These are phyloP conservation scores for Pluteus cervinus DNA, from an alignment of 768 basidiomycete genomes.

Conservation along the genomic window DNA sequence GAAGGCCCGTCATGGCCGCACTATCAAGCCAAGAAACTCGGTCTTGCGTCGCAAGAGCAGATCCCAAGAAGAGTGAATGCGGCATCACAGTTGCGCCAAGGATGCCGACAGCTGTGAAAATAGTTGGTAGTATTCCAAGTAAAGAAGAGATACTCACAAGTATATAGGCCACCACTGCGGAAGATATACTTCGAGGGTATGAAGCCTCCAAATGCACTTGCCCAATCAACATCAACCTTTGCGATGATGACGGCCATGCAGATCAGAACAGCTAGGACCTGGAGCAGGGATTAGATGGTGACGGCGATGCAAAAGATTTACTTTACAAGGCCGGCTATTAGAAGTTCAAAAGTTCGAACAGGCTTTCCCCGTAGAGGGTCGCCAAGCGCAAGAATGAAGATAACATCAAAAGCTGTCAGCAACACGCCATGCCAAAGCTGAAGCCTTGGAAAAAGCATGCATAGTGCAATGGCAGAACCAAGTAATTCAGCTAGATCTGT, in stretches of 20 bases:
- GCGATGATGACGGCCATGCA: constrained; percentile 77
- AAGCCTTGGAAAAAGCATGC: constrained; percentile 64
- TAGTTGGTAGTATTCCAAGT: constrained; percentile 1
- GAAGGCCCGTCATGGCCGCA: no score
- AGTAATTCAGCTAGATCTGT: constrained; percentile 81
- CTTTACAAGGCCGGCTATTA: constrained; percentile 59
- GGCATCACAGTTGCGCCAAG: constrained; percentile 90
- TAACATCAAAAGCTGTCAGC: constrained; percentile 61
- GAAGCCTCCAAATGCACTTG: constrained; percentile 66
- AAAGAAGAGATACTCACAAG: constrained; percentile 36
- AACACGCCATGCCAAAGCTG: constrained; percentile 69
- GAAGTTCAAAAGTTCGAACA: constrained; percentile 59
- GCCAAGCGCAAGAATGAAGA: constrained; percentile 63
- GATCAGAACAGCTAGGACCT: constrained; percentile 68
- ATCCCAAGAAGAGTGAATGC: constrained; percentile 87
- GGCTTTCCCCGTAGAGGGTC: constrained; percentile 66
- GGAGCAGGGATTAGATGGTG: constrained; percentile 4
- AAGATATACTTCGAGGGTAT: constrained; percentile 66
- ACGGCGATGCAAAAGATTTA: not conserved
- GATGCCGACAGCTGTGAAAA: constrained; percentile 55
- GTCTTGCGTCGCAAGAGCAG: constrained; percentile 79
- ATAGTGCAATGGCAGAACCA: constrained; percentile 76
- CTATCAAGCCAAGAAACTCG: constrained; percentile 37
- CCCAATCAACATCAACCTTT: constrained; percentile 67
- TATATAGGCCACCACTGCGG: constrained; percentile 52